Base-by-base conservation (phyloP, 371 early-diverging fungal species). In the Mucor mucedo region DNA sequence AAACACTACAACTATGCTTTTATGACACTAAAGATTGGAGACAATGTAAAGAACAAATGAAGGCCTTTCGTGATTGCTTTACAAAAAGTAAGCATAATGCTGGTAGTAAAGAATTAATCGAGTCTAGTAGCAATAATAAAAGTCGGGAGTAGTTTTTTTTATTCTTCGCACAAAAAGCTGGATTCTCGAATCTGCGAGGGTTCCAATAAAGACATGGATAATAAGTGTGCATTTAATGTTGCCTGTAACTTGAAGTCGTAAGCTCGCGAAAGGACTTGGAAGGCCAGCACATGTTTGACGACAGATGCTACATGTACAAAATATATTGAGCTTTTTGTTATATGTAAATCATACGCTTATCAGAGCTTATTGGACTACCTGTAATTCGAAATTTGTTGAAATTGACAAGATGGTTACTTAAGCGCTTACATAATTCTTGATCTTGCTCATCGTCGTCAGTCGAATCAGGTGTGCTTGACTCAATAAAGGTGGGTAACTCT, bases 11-110 rank as follows among this genome's bases (percentile, higher is more conserved):
- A 61, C 60, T 87, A 55, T 94, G 94, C 72, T 88, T 86, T 70
- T 83, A 77, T 39, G 90, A 90, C 49, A 90, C 83, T 32, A 85
- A 87, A 57, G 94, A 94, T 66, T 94, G 92, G 92, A 77, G 94
- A 27, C 56, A 78, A 48, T 94, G 94, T 68, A 68, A 80, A 63
- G 79, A 77, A 16, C 91, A 90, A 65, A 90, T 94, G 91, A 60
- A 73, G 21, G 80, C 76, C 35, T 94, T 94, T 68, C 78, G 85
- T 47, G 82, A 79, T 33, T 94, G 94, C 65, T 91, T 84, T 79
- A 79, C 78, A 68, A 79, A 75, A 39, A 84, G 79, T 45, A 66
- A 72, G n/a, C 74, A 77, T 13, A 81, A 81, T 55, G 82, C 82
- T 3, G 82, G 82, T 7, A 81, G 82, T 54, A 54, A 70, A 38